phyloP scores from a whole-genome alignment of 306 rosid genomes.

The Malus orientalis region DNA sequence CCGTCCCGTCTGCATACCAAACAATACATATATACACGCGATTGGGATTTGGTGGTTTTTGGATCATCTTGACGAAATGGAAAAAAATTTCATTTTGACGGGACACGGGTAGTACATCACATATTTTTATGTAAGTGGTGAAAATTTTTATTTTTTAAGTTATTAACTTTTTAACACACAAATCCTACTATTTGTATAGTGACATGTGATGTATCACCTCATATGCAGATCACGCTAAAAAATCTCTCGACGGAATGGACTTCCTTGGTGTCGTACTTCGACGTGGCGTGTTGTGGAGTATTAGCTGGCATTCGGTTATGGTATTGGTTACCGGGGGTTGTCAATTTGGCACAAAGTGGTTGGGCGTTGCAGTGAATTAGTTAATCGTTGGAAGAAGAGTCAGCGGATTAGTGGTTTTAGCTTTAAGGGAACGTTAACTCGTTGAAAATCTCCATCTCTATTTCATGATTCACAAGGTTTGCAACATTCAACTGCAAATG shows the following conservation, averaged over 20 bases:
- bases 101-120: too few species aligned
- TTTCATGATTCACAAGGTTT: background rate
- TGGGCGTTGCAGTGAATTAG: background rate
- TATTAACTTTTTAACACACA: too few species aligned
- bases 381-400: constrained; percentile 14
- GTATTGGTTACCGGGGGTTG: background rate
- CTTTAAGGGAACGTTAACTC: background rate
- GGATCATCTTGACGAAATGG: accelerated
- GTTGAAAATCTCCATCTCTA: background rate
- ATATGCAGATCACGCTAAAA: too few species aligned
- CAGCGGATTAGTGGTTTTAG: constrained; percentile 2
- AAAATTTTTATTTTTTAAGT: too few species aligned
- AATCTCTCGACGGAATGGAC: background rate
- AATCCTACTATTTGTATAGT: too few species aligned
- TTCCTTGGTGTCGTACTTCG: background rate
- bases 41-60: accelerated
- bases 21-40: too few species aligned
- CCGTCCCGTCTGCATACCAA: too few species aligned
- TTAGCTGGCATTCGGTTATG: background rate
- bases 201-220: too few species aligned
- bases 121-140: too few species aligned
- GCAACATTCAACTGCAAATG: background rate
- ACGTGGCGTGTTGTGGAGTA: background rate
- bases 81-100: background rate
- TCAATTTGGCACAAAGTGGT: background rate